These are phyloP conservation scores for Colletotrichum chlorophyti DNA, from an alignment of 2,329 filamentous ascomycete genomes.

Conservation along the genomic window DNA sequence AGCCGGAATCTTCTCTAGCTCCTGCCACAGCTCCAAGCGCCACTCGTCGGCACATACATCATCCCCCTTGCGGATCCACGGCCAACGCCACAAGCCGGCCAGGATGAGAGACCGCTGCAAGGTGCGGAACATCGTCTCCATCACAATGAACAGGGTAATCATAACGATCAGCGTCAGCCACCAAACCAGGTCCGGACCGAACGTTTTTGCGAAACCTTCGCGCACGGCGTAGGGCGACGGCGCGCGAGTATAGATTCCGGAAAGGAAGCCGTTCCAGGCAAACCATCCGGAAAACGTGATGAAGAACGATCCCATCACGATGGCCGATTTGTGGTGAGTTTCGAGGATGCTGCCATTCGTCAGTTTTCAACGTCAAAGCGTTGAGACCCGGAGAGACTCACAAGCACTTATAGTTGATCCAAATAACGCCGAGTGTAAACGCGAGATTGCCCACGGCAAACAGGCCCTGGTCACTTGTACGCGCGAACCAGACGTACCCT, in stretches of 20 bases:
- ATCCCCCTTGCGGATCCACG: slow-evolving; percentile 41
- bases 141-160: slow-evolving; percentile 62
- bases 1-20: slow-evolving; percentile 59
- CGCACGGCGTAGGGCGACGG: slow-evolving; percentile 69
- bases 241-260: slow-evolving; percentile 61
- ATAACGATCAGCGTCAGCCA: slow-evolving; percentile 75
- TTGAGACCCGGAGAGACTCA: slow-evolving; percentile 48
- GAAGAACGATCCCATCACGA: slow-evolving; percentile 65
- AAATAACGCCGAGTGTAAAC: slow-evolving; percentile 73
- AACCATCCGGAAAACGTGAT: slow-evolving; percentile 72
- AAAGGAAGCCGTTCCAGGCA: slow-evolving; percentile 77
- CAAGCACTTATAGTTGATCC: slow-evolving; percentile 81
- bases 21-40: slow-evolving; percentile 64
- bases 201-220: slow-evolving; percentile 68
- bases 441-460: slow-evolving; percentile 78
- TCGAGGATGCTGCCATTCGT: slow-evolving; percentile 66
- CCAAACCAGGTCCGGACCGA: slow-evolving; percentile 75
- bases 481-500: slow-evolving; percentile 56
- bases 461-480: slow-evolving; percentile 69
- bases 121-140: slow-evolving; percentile 69
- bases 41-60: slow-evolving; percentile 50
- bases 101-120: slow-evolving; percentile 54
- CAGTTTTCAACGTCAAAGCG: slow-evolving; percentile 25
- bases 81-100: slow-evolving; percentile 54
- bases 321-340: slow-evolving; percentile 75